Percentiles rank a stretch among this genome's conserved stretches.
phyloP scores from a whole-genome alignment of 106 monocot species.

The Narthecium ossifragum region DNA sequence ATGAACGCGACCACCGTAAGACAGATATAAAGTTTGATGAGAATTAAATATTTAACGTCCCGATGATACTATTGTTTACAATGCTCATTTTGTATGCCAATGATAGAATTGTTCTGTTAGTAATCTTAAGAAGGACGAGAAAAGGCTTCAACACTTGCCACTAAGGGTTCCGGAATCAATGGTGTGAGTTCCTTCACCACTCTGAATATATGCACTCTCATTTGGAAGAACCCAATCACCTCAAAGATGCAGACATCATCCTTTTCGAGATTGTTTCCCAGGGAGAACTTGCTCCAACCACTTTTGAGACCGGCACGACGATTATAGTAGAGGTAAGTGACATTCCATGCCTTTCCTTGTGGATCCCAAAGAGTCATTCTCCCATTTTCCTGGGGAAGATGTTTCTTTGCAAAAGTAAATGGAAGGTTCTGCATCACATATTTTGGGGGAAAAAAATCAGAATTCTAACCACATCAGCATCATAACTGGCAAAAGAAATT shows the following conservation, averaged over 20 bases:
- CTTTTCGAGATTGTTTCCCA: neutral
- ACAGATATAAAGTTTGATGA: too few relatives aligned
- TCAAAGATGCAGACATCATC: conserved; percentile 4
- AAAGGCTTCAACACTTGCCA: too few relatives aligned
- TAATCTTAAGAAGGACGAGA: too few relatives aligned
- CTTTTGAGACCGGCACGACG: neutral
- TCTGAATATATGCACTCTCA: conserved; percentile 3
- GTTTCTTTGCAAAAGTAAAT: neutral
- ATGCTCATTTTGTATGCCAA: too few relatives aligned
- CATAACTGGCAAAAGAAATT: neutral
- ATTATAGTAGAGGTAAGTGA: neutral
- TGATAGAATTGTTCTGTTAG: too few relatives aligned
- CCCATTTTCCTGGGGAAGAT: neutral
- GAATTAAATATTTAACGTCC: too few relatives aligned
- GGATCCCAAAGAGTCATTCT: conserved; percentile 6
- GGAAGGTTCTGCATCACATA: neutral
- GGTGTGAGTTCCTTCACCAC: conserved; percentile 4
- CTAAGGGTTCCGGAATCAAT: too few relatives aligned
- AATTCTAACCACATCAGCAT: neutral
- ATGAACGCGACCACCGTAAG: too few relatives aligned
- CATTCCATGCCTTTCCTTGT: neutral
- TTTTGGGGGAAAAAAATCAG: neutral
- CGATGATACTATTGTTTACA: too few relatives aligned
- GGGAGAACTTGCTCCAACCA: neutral
- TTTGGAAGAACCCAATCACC: neutral